A percentile compares a stretch with the other conserved stretches of the same genome.
These are phyloP conservation scores for Corchorus capsularis DNA, from an alignment of 345 rosid genomes.

Conservation along the genomic window DNA sequence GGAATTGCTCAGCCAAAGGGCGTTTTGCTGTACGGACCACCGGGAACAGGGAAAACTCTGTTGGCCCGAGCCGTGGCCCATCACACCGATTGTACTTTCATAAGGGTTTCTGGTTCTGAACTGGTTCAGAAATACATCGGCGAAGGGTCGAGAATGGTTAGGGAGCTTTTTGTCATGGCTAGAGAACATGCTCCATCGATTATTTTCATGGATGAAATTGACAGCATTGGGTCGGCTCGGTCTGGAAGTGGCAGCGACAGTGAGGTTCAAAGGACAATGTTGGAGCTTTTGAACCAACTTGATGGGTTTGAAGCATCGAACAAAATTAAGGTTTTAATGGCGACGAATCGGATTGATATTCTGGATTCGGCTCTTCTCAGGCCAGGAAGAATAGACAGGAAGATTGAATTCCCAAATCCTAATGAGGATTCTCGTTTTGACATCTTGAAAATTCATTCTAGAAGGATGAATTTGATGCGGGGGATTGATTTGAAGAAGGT, in stretches of 20 bases:
- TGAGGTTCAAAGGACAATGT: conserved; percentile 97
- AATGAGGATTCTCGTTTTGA: conserved; percentile 95
- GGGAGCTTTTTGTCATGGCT: conserved; percentile 99
- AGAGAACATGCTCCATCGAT: conserved; percentile 99
- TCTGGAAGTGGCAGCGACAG: conserved; percentile 99
- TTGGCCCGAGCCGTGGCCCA: conserved; percentile 99
- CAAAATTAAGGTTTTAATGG: conserved; percentile 99
- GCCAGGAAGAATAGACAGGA: conserved; percentile 97
- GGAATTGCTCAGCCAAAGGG: conserved; percentile 99
- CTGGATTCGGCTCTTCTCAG: conserved; percentile 97
- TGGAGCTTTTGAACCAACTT: conserved; percentile 98
- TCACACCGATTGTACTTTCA: conserved; percentile 99
- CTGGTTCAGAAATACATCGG: conserved; percentile 97
- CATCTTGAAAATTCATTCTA: conserved; percentile 94
- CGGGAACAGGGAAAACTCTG: conserved; percentile 97
- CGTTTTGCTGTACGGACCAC: conserved; percentile 95
- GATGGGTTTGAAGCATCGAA: conserved; percentile 99
- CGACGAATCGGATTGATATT: conserved; percentile 96
- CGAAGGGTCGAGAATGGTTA: conserved; percentile 98
- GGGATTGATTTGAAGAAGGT: conserved; percentile 98
- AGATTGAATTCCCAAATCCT: conserved; percentile 98
- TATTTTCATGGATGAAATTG: conserved; percentile 98
- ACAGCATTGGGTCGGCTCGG: conserved; percentile 97
- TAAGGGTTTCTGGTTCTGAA: conserved; percentile 98
- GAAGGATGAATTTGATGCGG: conserved; percentile 97